Evolutionary conservation across 371 early-diverging fungal genomes (phyloP).

Genomic region (Batkoa obscura): DNA sequence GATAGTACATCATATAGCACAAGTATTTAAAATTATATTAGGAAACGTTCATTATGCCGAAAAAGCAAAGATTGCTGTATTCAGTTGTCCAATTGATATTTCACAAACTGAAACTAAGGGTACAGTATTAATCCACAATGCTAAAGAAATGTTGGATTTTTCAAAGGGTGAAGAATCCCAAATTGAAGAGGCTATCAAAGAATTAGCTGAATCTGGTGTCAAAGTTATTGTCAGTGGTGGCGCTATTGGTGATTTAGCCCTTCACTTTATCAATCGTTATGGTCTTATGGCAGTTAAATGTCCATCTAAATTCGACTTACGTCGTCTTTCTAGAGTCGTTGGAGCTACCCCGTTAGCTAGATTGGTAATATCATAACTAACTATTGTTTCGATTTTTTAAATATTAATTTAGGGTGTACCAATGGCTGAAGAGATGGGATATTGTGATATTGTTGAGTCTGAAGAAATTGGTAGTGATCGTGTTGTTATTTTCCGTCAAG

Average conservation of each 20-base stretch:
- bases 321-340: constrained; percentile 81
- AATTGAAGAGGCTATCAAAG: constrained; percentile 57
- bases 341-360: constrained; percentile 88
- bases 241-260: constrained; percentile 80
- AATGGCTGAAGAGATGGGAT: constrained; percentile 92
- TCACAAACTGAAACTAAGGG: constrained; percentile 99
- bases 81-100: constrained; percentile 90
- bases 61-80: constrained; percentile 90
- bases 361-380: constrained; percentile 12
- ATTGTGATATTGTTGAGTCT: constrained; percentile 84
- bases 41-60: constrained; percentile 30
- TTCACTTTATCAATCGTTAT: constrained; percentile 84
- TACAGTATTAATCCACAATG: constrained; percentile 92
- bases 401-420: constrained; percentile 53
- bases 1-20: too few relatives aligned
- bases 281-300: constrained; percentile 80
- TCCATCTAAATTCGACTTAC: constrained; percentile 87
- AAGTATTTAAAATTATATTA: background rate
- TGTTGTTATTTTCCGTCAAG: constrained; percentile 87
- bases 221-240: constrained; percentile 84
- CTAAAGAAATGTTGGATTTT: constrained; percentile 92
- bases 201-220: constrained; percentile 78
- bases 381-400: background rate
- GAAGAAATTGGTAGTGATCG: constrained; percentile 94
- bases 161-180: constrained; percentile 82